A percentile compares a stretch with the other conserved stretches of the same genome.
phyloP scores from a whole-genome alignment of 2,329 filamentous ascomycete species.

The Cordyceps fumosorosea region DNA sequence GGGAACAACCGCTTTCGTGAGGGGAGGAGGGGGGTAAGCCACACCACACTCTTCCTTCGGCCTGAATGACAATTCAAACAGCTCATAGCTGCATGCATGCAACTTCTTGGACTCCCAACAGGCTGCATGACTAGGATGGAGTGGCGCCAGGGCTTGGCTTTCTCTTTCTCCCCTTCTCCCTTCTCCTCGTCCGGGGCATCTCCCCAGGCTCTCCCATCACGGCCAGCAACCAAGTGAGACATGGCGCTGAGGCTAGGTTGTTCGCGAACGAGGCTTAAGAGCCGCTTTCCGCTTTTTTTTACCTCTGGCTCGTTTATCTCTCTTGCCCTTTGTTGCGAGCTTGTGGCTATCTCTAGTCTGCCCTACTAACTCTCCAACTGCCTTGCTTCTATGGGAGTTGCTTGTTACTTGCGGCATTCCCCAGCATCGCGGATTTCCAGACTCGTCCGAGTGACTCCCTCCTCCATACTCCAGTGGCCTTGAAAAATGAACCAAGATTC shows the following conservation, averaged over 20 bases:
- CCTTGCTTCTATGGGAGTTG: no score
- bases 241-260: conserved; percentile 1
- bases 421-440: not conserved
- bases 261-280: not conserved
- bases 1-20: not conserved
- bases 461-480: not conserved
- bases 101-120: not conserved
- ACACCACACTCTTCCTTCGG: not conserved
- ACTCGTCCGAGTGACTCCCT: not conserved
- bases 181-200: no score
- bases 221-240: conserved; percentile 2
- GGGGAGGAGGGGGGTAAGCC: not conserved
- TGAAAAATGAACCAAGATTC: not conserved
- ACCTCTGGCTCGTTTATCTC: not conserved
- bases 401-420: no score
- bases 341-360: no score
- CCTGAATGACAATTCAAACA: not conserved
- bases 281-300: not conserved
- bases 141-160: not conserved
- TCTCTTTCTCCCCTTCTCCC: no score
- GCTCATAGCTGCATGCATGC: not conserved
- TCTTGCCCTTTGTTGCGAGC: not conserved
- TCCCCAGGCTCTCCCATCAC: conserved; percentile 7
- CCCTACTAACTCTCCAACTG: no score
- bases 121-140: not conserved